phyloP scores from a whole-genome alignment of 805 yeast species.

The Saturnispora bothae region DNA sequence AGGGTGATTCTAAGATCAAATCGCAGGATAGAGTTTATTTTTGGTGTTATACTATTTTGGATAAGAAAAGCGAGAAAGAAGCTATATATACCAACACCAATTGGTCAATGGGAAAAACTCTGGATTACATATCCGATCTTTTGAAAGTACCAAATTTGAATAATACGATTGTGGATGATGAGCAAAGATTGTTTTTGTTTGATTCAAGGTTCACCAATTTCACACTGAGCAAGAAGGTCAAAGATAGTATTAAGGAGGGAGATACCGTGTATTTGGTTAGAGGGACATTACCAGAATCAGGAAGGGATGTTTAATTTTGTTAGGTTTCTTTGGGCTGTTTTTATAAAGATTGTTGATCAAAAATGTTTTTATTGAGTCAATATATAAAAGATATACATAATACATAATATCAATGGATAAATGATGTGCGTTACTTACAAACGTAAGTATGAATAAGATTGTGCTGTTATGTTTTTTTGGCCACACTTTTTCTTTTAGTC shows the following conservation, averaged over 20 bases:
- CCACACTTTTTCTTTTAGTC: background rate
- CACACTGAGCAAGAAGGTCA: conserved; percentile 25
- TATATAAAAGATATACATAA: no score
- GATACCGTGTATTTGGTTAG: conserved; percentile 43
- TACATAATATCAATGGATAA: no score
- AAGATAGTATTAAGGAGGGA: conserved; percentile 35
- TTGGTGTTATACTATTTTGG: conserved; percentile 24
- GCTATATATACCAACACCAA: conserved; percentile 39
- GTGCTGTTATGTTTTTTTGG: no score
- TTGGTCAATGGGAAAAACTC: conserved; percentile 51
- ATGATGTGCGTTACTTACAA: no score
- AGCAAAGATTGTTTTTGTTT: conserved; percentile 2
- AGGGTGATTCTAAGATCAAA: conserved; percentile 40
- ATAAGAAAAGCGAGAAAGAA: conserved; percentile 1
- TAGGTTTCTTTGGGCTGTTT: no score
- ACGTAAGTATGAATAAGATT: no score
- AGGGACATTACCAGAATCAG: no score
- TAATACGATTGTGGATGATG: conserved; percentile 21
- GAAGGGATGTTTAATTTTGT: no score
- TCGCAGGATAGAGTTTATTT: conserved; percentile 37
- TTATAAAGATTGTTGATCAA: background rate
- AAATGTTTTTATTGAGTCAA: no score
- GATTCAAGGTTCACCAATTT: conserved; percentile 14
- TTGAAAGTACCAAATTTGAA: conserved; percentile 40
- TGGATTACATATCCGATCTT: conserved; percentile 41